phyloP scores from a whole-genome alignment of 495 filamentous ascomycete species.

The Hypoxylon fuscum region DNA sequence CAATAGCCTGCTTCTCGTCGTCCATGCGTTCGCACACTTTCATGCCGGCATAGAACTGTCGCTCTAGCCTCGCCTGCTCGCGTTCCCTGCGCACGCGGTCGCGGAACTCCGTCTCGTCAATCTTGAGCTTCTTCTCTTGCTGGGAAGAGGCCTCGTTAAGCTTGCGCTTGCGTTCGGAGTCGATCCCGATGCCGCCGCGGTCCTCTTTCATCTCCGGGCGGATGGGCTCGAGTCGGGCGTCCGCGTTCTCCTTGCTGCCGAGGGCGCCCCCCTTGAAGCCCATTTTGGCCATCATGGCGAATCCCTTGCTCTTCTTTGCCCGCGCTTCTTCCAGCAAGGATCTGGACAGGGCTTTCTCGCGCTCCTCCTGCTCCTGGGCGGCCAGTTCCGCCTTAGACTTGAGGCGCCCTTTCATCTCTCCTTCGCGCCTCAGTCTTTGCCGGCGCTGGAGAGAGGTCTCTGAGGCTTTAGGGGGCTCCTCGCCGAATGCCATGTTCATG shows the following conservation, averaged over 20 bases:
- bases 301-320: slow-evolving; percentile 74
- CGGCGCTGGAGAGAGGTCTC: slow-evolving; percentile 68
- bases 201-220: slow-evolving; percentile 77
- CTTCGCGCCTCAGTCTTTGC: slow-evolving; percentile 63
- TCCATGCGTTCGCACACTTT: slow-evolving; percentile 82
- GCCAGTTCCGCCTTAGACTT: slow-evolving; percentile 87
- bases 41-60: slow-evolving; percentile 75
- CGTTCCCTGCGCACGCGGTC: slow-evolving; percentile 76
- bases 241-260: slow-evolving; percentile 60
- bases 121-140: slow-evolving; percentile 66
- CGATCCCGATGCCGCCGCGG: slow-evolving; percentile 85
- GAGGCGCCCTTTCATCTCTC: slow-evolving; percentile 65
- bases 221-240: slow-evolving; percentile 64
- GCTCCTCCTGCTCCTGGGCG: slow-evolving; percentile 70
- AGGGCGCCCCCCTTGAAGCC: slow-evolving; percentile 83
- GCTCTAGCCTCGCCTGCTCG: slow-evolving; percentile 74
- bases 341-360: slow-evolving; percentile 76
- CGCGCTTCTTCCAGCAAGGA: slow-evolving; percentile 65
- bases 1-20: slow-evolving; percentile 48
- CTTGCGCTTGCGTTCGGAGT: slow-evolving; percentile 83
- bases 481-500: slow-evolving; percentile 69
- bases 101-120: slow-evolving; percentile 78
- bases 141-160: slow-evolving; percentile 70
- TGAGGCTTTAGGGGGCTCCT: slow-evolving; percentile 43
- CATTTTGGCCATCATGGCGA: slow-evolving; percentile 96